phyloP scores from a whole-genome alignment of 208 protist species.

The Crithidia bombi region DNA sequence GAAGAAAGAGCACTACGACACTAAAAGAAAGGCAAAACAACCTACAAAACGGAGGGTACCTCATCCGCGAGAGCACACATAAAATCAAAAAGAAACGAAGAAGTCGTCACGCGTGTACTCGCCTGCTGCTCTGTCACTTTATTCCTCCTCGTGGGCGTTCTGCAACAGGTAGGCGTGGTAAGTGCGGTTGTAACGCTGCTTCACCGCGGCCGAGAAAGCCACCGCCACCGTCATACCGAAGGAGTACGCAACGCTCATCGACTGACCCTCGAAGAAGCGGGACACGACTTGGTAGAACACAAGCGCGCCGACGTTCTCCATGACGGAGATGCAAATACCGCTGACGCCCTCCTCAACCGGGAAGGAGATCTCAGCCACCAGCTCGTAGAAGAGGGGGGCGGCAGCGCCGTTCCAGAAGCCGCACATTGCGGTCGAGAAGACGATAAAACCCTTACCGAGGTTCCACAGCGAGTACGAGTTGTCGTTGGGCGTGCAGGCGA shows the following conservation, averaged over 20 bases:
- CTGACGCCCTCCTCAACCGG: constrained; percentile 88
- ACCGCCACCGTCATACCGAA: constrained; percentile 84
- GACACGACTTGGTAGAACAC: constrained; percentile 86
- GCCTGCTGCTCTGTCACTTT: too few relatives aligned
- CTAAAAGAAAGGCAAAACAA: too few relatives aligned
- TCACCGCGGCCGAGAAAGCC: constrained; percentile 66
- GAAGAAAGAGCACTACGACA: too few relatives aligned
- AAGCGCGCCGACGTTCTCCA: constrained; percentile 85
- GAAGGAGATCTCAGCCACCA: constrained; percentile 86
- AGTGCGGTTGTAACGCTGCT: constrained; percentile 85
- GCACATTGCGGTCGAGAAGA: constrained; percentile 73
- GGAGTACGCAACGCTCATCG: constrained; percentile 85
- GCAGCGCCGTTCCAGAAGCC: constrained; percentile 90
- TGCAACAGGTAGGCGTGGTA: constrained; percentile 62
- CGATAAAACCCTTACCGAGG: constrained; percentile 68
- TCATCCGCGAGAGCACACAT: too few relatives aligned
- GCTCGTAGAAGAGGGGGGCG: constrained; percentile 87
- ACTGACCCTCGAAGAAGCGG: constrained; percentile 66
- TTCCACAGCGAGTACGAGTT: constrained; percentile 75
- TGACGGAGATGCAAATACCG: constrained; percentile 79
- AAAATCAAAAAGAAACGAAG: constrained; percentile 11
- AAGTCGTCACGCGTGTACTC: too few relatives aligned
- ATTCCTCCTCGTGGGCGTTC: constrained; percentile 27
- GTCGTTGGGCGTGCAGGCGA: constrained; percentile 80
- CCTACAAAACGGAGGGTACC: too few relatives aligned